Percentiles rank a stretch among this genome's conserved stretches.
phyloP scores from a whole-genome alignment of 306 rosid species.

The Luffa aegyptiaca region DNA sequence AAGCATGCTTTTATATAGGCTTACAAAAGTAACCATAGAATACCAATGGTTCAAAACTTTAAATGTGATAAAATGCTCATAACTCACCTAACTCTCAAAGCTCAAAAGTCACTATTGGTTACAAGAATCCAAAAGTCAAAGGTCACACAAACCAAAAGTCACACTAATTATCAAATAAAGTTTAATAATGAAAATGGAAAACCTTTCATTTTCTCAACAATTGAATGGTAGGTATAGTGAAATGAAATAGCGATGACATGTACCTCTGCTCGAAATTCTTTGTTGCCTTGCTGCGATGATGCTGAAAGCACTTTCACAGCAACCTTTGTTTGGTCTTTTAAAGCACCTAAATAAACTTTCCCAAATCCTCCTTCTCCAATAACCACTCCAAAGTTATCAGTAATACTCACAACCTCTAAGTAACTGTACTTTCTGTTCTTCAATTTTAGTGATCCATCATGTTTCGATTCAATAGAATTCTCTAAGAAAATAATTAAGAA shows the following conservation, averaged over 20 bases:
- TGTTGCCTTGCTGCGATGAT: background rate
- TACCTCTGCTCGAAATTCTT: conserved; percentile 21
- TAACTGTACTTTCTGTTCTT: background rate
- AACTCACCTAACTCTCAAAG: no score
- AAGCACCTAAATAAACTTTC: background rate
- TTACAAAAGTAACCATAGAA: no score
- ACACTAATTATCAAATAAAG: no score
- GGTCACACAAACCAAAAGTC: no score
- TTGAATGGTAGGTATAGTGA: no score
- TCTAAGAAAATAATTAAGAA: background rate
- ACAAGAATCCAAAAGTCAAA: no score
- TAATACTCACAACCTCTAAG: background rate
- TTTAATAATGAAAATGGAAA: no score
- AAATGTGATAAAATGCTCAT: no score
- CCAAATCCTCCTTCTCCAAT: conserved; percentile 3
- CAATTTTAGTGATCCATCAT: background rate
- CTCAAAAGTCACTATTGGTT: no score
- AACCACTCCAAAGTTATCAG: conserved; percentile 1
- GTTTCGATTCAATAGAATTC: background rate
- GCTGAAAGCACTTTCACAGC: background rate
- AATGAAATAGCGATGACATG: conserved; percentile 12
- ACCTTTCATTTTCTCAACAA: no score
- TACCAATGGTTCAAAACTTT: no score
- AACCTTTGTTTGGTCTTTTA: background rate
- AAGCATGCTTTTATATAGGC: no score